Evolutionary conservation across 2,329 filamentous ascomycete genomes (phyloP).

Genomic region (Colletotrichum incanum): DNA sequence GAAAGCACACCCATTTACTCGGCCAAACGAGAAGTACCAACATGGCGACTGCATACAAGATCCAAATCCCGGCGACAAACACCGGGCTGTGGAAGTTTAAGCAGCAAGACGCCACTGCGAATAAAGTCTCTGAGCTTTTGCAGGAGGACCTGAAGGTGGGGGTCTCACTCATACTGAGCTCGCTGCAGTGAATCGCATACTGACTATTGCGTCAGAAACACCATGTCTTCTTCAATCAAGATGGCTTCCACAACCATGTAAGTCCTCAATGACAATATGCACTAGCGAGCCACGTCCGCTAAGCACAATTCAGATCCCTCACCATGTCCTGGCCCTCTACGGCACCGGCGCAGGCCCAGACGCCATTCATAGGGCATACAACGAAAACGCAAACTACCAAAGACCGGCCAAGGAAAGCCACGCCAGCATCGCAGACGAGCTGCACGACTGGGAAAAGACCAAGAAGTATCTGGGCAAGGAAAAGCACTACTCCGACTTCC

Average conservation of each 20-base stretch:
- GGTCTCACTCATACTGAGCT: conserved; percentile 5
- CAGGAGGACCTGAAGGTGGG: conserved; percentile 80
- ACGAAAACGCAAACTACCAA: conserved; percentile 78
- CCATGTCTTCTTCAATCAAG: conserved; percentile 85
- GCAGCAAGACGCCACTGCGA: conserved; percentile 72
- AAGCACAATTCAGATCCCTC: conserved; percentile 67
- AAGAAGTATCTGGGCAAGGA: conserved; percentile 74
- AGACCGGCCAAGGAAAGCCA: conserved; percentile 65
- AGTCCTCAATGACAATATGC: conserved; percentile 31
- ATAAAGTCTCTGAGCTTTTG: conserved; percentile 76
- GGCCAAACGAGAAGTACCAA: conserved; percentile 34
- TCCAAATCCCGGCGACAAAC: conserved; percentile 64
- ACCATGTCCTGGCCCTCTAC: conserved; percentile 83
- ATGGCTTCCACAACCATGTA: conserved; percentile 87
- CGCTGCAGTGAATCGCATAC: background rate
- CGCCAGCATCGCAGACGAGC: conserved; percentile 65
- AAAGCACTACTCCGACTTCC: conserved; percentile 78
- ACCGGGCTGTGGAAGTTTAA: conserved; percentile 65
- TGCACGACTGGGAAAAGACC: conserved; percentile 71
- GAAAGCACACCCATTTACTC: background rate
- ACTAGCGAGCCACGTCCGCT: background rate
- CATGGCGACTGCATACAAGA: conserved; percentile 65
- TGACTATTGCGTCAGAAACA: conserved; percentile 60
- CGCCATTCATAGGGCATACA: conserved; percentile 75
- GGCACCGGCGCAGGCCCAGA: conserved; percentile 78